A percentile compares a stretch with the other conserved stretches of the same genome.
Conservation (phyloP, 2,329 filamentous ascomycete genomes). For the Penicillium expansum region DNA sequence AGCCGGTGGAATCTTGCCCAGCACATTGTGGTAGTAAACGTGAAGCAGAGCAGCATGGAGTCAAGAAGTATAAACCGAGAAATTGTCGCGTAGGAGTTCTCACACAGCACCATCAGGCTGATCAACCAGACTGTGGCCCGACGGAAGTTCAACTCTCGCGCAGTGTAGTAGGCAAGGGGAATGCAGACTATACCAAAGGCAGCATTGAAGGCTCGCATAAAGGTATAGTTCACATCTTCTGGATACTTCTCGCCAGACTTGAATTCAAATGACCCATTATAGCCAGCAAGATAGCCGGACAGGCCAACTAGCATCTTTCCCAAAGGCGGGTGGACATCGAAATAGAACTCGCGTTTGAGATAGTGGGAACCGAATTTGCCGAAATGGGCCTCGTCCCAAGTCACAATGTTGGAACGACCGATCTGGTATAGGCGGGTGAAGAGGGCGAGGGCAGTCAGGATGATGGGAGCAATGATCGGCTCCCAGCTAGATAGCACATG, state of each 20-base stretch:
- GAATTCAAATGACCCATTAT: constrained; percentile 99
- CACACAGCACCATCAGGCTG: constrained; percentile 94
- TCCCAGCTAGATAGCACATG: constrained; percentile 57
- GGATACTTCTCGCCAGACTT: constrained; percentile 97
- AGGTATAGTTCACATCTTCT: constrained; percentile 89
- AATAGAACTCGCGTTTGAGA: constrained; percentile 99
- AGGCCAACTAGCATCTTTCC: constrained; percentile 98
- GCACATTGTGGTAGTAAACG: constrained; percentile 94
- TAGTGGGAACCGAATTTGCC: constrained; percentile 97
- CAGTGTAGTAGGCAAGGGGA: constrained; percentile 92
- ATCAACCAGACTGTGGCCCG: constrained; percentile 90
- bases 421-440: constrained; percentile 68
- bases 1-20: constrained; percentile 95
- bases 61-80: constrained; percentile 97
- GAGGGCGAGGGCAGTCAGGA: constrained; percentile 62
- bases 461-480: constrained; percentile 60
- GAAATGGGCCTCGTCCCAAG: constrained; percentile 71
- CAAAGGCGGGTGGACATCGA: constrained; percentile 91
- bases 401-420: constrained; percentile 67
- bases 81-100: constrained; percentile 99
- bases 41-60: constrained; percentile 98
- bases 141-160: constrained; percentile 82
- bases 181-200: constrained; percentile 90
- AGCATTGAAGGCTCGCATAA: constrained; percentile 97
- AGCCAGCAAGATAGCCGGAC: constrained; percentile 92